Percentiles rank a stretch among this genome's conserved stretches.
Evolutionary conservation across 768 basidiomycete genomes (phyloP).

Genomic region (Boletus rufocinnamomeus): DNA sequence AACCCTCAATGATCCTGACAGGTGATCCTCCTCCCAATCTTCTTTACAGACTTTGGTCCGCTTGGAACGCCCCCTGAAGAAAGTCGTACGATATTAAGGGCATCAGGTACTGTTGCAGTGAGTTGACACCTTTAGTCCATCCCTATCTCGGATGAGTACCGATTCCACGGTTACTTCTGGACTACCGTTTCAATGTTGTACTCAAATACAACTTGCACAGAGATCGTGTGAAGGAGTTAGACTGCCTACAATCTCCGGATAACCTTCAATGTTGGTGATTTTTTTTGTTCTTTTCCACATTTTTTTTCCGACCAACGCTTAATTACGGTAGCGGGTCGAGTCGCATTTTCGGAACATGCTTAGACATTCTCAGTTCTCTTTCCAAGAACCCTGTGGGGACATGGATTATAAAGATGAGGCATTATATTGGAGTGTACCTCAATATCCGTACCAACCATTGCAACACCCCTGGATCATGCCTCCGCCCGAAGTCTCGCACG

Average conservation of each 20-base stretch:
- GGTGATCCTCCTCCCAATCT: background rate
- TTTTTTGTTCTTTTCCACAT: slow-evolving; percentile 1
- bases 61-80: background rate
- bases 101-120: slow-evolving; percentile 1
- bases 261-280: slow-evolving; percentile 8
- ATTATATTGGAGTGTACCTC: slow-evolving; percentile 8
- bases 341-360: slow-evolving; percentile 19
- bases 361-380: slow-evolving; percentile 5
- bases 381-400: slow-evolving; percentile 13
- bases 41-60: background rate
- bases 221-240: background rate
- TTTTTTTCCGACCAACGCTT: background rate
- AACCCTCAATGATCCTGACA: background rate
- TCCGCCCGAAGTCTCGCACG: slow-evolving; percentile 17
- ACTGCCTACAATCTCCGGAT: background rate
- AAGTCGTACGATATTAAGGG: background rate
- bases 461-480: slow-evolving; percentile 19
- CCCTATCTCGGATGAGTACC: background rate
- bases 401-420: slow-evolving; percentile 25
- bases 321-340: slow-evolving; percentile 1
- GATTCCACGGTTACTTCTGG: background rate
- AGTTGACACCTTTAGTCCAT: slow-evolving; percentile 2
- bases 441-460: slow-evolving; percentile 19
- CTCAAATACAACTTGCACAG: background rate
- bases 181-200: background rate